These are phyloP conservation scores for Hanseniaspora mollemarum DNA, from an alignment of 805 yeast species.

Conservation along the genomic window DNA sequence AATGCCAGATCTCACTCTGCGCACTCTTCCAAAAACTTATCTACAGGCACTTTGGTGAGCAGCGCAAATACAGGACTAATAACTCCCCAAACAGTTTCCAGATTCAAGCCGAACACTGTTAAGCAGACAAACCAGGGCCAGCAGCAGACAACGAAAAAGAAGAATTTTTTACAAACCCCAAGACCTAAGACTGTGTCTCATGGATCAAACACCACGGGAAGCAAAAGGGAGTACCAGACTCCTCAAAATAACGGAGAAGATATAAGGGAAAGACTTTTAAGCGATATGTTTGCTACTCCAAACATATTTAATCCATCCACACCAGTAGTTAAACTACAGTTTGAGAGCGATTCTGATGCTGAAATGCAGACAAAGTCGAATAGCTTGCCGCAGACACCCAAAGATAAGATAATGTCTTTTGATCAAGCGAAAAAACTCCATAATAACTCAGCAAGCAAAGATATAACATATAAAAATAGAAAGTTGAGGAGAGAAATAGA, in stretches of 20 bases:
- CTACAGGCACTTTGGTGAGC: background rate
- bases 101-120: constrained; percentile 6
- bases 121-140: background rate
- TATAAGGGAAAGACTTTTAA: constrained; percentile 8
- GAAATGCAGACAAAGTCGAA: background rate
- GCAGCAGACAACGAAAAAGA: background rate
- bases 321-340: constrained; percentile 17
- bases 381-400: constrained; percentile 29
- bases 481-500: constrained; percentile 18
- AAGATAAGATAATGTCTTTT: constrained; percentile 28
- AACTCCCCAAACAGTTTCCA: constrained; percentile 14
- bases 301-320: constrained; percentile 22
- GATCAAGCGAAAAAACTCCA: constrained; percentile 30
- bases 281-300: constrained; percentile 17
- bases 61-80: background rate
- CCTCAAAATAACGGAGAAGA: constrained; percentile 14
- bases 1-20: constrained; percentile 12
- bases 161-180: constrained; percentile 1
- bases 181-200: background rate
- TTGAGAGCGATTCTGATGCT: constrained; percentile 19
- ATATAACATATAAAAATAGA: constrained; percentile 1
- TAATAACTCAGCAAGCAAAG: constrained; percentile 21
- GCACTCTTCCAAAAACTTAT: background rate
- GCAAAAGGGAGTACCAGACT: background rate
- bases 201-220: background rate